Conservation (phyloP, 306 rosid genomes). For the Echinosophora koreensis region DNA sequence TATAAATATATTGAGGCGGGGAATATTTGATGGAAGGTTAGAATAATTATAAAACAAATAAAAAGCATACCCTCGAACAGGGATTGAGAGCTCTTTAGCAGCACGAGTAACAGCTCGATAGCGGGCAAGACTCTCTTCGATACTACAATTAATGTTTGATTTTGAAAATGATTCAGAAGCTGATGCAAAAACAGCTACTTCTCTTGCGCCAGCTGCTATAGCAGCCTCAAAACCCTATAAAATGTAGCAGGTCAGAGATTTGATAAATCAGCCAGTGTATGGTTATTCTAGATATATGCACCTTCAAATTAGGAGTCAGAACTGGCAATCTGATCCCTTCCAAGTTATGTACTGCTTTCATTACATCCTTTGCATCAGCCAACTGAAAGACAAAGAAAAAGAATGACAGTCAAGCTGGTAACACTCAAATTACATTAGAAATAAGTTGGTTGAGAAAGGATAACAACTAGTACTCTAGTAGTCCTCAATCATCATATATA, state of each 20-base stretch:
- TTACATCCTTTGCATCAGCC: slow-evolving; percentile 77
- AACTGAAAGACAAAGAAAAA: slow-evolving; percentile 50
- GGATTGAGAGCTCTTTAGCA: slow-evolving; percentile 69
- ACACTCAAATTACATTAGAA: slow-evolving; percentile 25
- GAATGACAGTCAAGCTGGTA: slow-evolving; percentile 7
- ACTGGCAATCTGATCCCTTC: slow-evolving; percentile 73
- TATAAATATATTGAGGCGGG: neutral
- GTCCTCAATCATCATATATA: slow-evolving; percentile 17
- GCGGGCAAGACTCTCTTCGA: slow-evolving; percentile 74
- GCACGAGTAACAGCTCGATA: slow-evolving; percentile 71
- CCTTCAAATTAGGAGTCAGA: slow-evolving; percentile 76
- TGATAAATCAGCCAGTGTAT: neutral
- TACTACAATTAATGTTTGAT: slow-evolving; percentile 76
- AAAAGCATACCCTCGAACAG: slow-evolving; percentile 70
- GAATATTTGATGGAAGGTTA: neutral
- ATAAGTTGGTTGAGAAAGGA: slow-evolving; percentile 21
- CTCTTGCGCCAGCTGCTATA: slow-evolving; percentile 77
- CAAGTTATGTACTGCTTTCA: slow-evolving; percentile 61
- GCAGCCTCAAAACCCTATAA: slow-evolving; percentile 77
- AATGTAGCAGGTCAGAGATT: slow-evolving; percentile 33
- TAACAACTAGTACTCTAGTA: slow-evolving; percentile 24
- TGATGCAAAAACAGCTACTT: slow-evolving; percentile 77
- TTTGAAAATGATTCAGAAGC: slow-evolving; percentile 83
- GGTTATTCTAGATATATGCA: slow-evolving; percentile 27
- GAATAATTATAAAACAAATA: neutral